phyloP scores from a whole-genome alignment of 2,329 filamentous ascomycete genomes.

The Pyricularia pennisetigena region DNA sequence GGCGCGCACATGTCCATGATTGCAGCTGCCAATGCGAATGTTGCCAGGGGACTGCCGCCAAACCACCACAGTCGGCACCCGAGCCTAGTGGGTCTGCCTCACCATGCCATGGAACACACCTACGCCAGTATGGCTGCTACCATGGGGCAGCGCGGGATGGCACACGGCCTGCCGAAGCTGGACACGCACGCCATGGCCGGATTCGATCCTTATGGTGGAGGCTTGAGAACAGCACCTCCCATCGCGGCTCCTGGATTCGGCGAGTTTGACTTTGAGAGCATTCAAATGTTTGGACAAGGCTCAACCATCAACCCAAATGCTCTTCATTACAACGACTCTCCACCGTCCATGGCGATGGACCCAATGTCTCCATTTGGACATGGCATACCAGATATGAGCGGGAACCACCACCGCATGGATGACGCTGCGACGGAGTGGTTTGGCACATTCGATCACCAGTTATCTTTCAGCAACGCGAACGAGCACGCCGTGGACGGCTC shows the following conservation, averaged over 20 bases:
- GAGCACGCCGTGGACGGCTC: conserved; percentile 85
- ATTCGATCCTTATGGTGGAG: conserved; percentile 51
- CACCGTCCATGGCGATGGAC: conserved; percentile 56
- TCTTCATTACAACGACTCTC: conserved; percentile 76
- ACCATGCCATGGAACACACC: conserved; percentile 44
- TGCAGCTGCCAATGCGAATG: conserved; percentile 46
- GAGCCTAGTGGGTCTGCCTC: conserved; percentile 59
- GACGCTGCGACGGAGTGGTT: conserved; percentile 70
- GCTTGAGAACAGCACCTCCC: conserved; percentile 69
- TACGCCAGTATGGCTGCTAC: conserved; percentile 65
- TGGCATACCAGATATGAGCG: conserved; percentile 47
- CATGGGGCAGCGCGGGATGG: conserved; percentile 55
- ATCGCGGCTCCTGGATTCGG: conserved; percentile 46
- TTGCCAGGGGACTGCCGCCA: conserved; percentile 35
- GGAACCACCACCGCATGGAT: conserved; percentile 49
- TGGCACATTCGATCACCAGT: conserved; percentile 68
- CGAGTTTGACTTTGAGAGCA: conserved; percentile 60
- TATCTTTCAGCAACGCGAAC: conserved; percentile 52
- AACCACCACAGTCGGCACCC: conserved; percentile 65
- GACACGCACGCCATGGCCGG: conserved; percentile 63
- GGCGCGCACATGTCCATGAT: conserved; percentile 64
- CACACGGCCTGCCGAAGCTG: conserved; percentile 67
- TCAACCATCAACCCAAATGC: conserved; percentile 62
- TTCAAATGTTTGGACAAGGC: conserved; percentile 57
- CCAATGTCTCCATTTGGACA: conserved; percentile 20